A percentile compares a stretch with the other conserved stretches of the same genome.
phyloP scores from a whole-genome alignment of 2,329 filamentous ascomycete genomes.

The Fusarium drepaniforme region DNA sequence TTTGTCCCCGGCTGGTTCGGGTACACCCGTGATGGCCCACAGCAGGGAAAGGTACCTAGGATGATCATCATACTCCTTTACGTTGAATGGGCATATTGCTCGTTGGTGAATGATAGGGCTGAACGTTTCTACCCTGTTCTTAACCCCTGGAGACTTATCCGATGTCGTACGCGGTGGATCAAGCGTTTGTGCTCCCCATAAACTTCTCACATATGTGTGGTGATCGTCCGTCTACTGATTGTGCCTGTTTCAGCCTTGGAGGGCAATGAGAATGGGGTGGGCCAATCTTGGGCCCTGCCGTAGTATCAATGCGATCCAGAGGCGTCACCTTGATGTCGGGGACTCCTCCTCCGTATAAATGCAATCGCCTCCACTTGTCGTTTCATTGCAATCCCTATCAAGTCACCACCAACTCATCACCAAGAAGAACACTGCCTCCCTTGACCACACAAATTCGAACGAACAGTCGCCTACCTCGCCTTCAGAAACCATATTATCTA shows the following conservation, averaged over 20 bases:
- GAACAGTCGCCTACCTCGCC: background rate
- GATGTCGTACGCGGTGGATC: background rate
- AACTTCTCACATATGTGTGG: background rate
- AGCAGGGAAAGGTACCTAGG: background rate
- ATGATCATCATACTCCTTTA: background rate
- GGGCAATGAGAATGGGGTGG: background rate
- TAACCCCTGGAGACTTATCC: background rate
- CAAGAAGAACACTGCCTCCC: background rate
- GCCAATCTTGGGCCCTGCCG: background rate
- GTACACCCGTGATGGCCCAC: background rate
- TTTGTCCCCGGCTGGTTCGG: background rate
- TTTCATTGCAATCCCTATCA: background rate
- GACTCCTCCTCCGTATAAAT: background rate
- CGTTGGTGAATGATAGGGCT: background rate
- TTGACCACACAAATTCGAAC: background rate
- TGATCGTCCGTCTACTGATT: slow-evolving; percentile 1
- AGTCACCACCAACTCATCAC: background rate
- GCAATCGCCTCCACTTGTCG: background rate
- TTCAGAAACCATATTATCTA: background rate
- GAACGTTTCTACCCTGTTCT: background rate
- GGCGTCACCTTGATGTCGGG: background rate
- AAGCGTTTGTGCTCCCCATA: background rate
- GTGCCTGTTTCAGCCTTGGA: background rate
- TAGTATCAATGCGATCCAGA: background rate
- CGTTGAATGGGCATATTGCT: background rate